Evolutionary conservation across 805 yeast genomes (phyloP), one percentile per base, ranked within the genome.

Genomic region (Candida orba): DNA sequence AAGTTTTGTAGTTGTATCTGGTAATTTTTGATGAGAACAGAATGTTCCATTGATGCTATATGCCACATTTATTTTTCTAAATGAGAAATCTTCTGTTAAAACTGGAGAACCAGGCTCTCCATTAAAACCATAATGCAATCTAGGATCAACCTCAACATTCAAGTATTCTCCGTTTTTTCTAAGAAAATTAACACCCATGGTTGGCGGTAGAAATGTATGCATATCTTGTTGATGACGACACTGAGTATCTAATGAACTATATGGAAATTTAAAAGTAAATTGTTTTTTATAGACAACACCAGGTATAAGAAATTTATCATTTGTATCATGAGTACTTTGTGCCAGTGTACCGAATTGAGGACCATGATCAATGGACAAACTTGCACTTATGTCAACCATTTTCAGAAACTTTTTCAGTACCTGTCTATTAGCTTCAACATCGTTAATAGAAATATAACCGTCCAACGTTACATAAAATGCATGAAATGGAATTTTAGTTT

Each of bases 341-440:
- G 9, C 13, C 13, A 9, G 13, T 15, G 78, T 55, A 0, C 84
- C 84, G 37, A 77, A 49, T n/a, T 48, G 41, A 23, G 69, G 61
- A 4, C 75, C 73, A 52, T 78, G 83, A 54, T 77, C 84, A 6
- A 49, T 54, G 10, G 71, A 62, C 29, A 66, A 71, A 40, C 65
- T 56, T 2, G 84, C 84, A 55, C 74, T 71, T 37, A 78, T 52
- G 53, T 79, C 84, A 39, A 77, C 74, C 82, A 77, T 79, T 49
- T 77, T 71, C 39, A 79, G 54, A 48, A 78, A 73, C 49, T 76
- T 70, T 49, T 78, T 76, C 23, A 56, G 49, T 2, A 66, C 60
- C 37, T 68, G 58, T 42, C 61, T 66, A 34, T 65, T 67, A 29
- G 51, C 45, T 4, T 51, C 43, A 14, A 49, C 45, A 46, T 69